Conservation (phyloP, 805 yeast species). For the Kazachstania viticola region DNA sequence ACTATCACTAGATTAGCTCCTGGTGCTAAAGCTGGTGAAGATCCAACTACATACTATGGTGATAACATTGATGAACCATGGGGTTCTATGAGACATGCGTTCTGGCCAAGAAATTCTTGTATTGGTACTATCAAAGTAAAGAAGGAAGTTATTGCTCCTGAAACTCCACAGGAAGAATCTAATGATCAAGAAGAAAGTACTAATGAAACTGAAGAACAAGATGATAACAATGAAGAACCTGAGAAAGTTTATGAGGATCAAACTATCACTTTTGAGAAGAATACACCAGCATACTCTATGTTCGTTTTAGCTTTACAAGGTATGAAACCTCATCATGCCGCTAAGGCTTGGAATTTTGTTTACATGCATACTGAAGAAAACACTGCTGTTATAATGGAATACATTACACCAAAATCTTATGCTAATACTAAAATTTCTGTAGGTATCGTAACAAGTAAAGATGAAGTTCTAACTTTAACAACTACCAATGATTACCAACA, state of each 20-base stretch:
- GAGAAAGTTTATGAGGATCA: constrained; percentile 13
- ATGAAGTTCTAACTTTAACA: constrained; percentile 54
- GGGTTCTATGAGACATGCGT: constrained; percentile 94
- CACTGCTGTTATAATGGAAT: constrained; percentile 85
- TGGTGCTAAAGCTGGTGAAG: constrained; percentile 82
- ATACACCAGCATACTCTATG: constrained; percentile 42
- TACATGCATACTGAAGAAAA: constrained; percentile 70
- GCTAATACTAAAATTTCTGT: constrained; percentile 70
- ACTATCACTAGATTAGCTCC: constrained; percentile 49
- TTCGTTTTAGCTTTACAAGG: constrained; percentile 96
- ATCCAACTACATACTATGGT: constrained; percentile 82
- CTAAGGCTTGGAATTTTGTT: constrained; percentile 90
- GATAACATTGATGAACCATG: constrained; percentile 76
- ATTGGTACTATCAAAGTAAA: constrained; percentile 49
- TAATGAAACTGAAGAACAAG: constrained; percentile 9
- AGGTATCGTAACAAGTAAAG: constrained; percentile 59
- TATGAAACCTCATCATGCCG: constrained; percentile 99
- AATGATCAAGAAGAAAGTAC: constrained; percentile 9
- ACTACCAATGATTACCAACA: constrained; percentile 56
- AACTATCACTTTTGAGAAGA: constrained; percentile 15
- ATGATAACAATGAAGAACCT: constrained; percentile 7
- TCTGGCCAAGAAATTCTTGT: constrained; percentile 86
- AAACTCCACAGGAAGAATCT: constrained; percentile 5
- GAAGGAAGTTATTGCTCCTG: constrained; percentile 10
- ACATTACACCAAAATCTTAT: constrained; percentile 85